Percentiles rank a stretch among this genome's conserved stretches.
These are phyloP conservation scores for Penicillium ucsense DNA, from an alignment of 495 filamentous ascomycete species.

Conservation along the genomic window DNA sequence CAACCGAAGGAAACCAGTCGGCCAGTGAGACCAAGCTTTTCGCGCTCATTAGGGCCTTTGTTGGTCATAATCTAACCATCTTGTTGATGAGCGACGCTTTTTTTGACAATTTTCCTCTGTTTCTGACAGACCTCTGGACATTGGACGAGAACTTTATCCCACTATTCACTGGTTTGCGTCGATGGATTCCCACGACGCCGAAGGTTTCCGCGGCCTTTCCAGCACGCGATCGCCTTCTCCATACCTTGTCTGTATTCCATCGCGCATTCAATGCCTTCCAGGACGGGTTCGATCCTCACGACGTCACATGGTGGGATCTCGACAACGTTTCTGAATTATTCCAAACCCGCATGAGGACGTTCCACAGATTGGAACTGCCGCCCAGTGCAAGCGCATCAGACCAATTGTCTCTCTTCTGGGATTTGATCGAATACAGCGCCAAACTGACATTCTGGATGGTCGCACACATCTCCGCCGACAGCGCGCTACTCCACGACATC, in stretches of 20 bases:
- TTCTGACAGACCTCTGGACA: constrained; percentile 45
- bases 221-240: constrained; percentile 41
- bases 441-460: constrained; percentile 48
- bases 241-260: constrained; percentile 38
- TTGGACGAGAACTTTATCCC: constrained; percentile 44
- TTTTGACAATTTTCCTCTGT: constrained; percentile 42
- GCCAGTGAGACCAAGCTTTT: constrained; percentile 43
- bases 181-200: constrained; percentile 40
- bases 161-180: constrained; percentile 42
- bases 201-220: constrained; percentile 43
- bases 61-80: constrained; percentile 40
- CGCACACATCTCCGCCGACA: constrained; percentile 41
- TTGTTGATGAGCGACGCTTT: constrained; percentile 47
- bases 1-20: constrained; percentile 21
- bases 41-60: constrained; percentile 44
- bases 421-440: constrained; percentile 41
- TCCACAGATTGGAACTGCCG: constrained; percentile 24
- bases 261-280: constrained; percentile 37
- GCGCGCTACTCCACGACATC: constrained; percentile 36
- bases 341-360: constrained; percentile 32
- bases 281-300: constrained; percentile 32
- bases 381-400: constrained; percentile 22
- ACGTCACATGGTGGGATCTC: constrained; percentile 41
- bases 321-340: constrained; percentile 43
- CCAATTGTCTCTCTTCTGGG: constrained; percentile 42